Evolutionary conservation across 257 asterid species (phyloP), one percentile per base, ranked within the genome.

Genomic region (Nicotiana attenuata): DNA sequence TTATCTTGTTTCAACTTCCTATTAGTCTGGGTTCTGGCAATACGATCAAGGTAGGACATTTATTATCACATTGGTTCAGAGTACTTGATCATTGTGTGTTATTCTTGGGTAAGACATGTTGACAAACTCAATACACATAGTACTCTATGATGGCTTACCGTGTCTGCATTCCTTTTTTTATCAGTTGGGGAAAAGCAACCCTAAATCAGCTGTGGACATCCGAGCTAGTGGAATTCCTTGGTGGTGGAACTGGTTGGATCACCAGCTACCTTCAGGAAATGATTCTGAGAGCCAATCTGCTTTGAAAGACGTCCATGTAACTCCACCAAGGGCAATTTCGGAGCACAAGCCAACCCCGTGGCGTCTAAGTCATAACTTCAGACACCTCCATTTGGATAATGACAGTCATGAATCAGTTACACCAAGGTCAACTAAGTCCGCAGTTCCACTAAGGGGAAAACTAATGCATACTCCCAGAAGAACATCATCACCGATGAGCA

Each of bases 191-290:
- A 96, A 93, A 83, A 76, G 88, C 24, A 86, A 86, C 84, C 86
- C 92, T 24, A 65, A 89, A 84, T 81, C 82, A 50, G 81, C 88
- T 16, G 71, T 81, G 16, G 93, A 89, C 82, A 10, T 89, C 71
- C 92, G 89, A 78, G 83, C 92, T 20, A 87, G 90, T 24, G 92
- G 97, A 29, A 89, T 85, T 77, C 98, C 99, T 0, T 90, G 98
- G 97, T 96, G 98, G 98, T 93, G 98, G 99, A 96, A 91, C 90
- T 94, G 98, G 99, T 76, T 96, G 85, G 92, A 94, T 68, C 92
- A 89, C 29, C 97, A 91, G 84, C 85, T 89, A 28, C 93, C 94
- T 68, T 83, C 82, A 59, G 77, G 85, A 55, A 82, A 88, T 77
- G 79, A 87, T 65, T 82, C 95, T 0, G 91, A 86, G 83, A 85